Evolutionary conservation across 495 filamentous ascomycete genomes (phyloP).

Genomic region (Usnea hakonensis): DNA sequence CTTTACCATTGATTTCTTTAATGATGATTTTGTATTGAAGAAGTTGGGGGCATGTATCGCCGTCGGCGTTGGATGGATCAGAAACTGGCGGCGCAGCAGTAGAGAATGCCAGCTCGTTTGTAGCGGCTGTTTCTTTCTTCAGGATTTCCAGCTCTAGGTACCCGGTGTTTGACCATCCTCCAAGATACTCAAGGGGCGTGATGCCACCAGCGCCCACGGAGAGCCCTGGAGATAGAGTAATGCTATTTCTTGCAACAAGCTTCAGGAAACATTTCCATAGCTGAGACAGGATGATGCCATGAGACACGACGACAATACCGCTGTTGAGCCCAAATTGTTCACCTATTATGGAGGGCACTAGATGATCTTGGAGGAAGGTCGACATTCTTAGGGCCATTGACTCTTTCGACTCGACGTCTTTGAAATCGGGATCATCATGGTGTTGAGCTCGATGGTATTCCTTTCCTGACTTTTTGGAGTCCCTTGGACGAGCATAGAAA

Average conservation of each 20-base stretch:
- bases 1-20: constrained; percentile 51
- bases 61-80: background rate
- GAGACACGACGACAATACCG: constrained; percentile 63
- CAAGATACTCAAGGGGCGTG: constrained; percentile 35
- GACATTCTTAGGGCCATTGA: constrained; percentile 57
- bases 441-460: constrained; percentile 21
- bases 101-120: background rate
- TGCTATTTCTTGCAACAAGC: constrained; percentile 40
- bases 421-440: constrained; percentile 35
- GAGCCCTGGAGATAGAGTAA: constrained; percentile 26
- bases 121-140: background rate
- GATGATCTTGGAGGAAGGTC: constrained; percentile 52
- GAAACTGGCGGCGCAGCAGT: background rate
- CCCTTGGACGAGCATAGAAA: constrained; percentile 27
- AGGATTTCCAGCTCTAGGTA: constrained; percentile 47
- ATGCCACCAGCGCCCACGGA: constrained; percentile 13
- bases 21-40: constrained; percentile 34
- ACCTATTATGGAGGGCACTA: constrained; percentile 48
- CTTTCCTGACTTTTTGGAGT: constrained; percentile 20
- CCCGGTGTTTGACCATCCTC: constrained; percentile 61
- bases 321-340: constrained; percentile 19
- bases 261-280: constrained; percentile 56
- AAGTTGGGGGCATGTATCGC: background rate
- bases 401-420: constrained; percentile 49
- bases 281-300: constrained; percentile 67